phyloP scores from a whole-genome alignment of 140 eudicot genomes.

The Oenanthe javanica region DNA sequence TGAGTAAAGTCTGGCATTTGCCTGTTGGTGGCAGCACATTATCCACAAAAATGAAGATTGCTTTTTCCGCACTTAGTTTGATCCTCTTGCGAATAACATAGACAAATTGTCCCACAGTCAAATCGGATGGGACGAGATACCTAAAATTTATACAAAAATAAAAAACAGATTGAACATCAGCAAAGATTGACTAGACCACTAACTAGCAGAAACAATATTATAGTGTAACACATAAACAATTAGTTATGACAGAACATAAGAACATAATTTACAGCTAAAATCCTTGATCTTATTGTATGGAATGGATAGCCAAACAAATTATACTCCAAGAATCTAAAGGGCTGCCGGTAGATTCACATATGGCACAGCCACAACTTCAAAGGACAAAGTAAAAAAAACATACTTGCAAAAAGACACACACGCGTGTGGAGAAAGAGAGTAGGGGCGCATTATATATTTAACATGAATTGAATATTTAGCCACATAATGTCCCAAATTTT shows the following conservation, averaged over 20 bases:
- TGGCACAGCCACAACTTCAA: background rate
- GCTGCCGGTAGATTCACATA: background rate
- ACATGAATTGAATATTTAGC: background rate
- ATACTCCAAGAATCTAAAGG: background rate
- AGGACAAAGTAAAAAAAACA: too few species aligned
- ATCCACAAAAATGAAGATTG: slow-evolving; percentile 46
- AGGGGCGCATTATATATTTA: background rate
- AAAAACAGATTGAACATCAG: background rate
- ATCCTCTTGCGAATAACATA: slow-evolving; percentile 52
- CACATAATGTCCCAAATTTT: background rate
- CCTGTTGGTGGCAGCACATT: slow-evolving; percentile 51
- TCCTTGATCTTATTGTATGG: background rate
- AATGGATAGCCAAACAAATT: background rate
- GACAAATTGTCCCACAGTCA: slow-evolving; percentile 52
- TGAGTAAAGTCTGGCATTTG: slow-evolving; percentile 1
- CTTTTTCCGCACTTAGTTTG: slow-evolving; percentile 50
- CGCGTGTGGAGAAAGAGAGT: background rate
- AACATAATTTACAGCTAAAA: background rate
- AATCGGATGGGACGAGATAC: slow-evolving; percentile 44
- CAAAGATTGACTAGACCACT: background rate
- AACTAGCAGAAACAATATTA: background rate
- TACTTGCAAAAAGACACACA: background rate
- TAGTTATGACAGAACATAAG: background rate
- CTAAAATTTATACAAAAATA: background rate
- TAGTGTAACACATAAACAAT: background rate